Evolutionary conservation across 495 filamentous ascomycete genomes (phyloP).

Genomic region (Extremus antarcticus): DNA sequence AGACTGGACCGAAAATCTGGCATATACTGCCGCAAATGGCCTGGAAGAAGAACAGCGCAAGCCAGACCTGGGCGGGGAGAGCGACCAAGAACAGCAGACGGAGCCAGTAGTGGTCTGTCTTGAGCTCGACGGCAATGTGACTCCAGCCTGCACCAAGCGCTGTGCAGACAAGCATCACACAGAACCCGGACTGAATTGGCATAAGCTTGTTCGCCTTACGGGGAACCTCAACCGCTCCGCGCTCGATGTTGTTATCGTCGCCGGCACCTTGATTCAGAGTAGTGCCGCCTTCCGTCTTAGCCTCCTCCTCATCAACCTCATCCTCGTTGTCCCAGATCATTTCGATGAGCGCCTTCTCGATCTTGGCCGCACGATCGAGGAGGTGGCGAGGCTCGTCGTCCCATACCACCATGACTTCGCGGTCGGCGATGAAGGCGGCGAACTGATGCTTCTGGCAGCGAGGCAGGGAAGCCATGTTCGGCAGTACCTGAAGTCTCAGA

Average conservation of each 20-base stretch:
- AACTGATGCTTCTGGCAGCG: constrained; percentile 63
- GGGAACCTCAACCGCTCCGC: constrained; percentile 47
- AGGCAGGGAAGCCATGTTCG: constrained; percentile 55
- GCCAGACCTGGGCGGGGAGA: constrained; percentile 64
- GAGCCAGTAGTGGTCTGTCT: constrained; percentile 48
- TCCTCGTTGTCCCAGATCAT: constrained; percentile 48
- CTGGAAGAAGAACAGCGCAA: constrained; percentile 44
- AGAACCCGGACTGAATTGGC: constrained; percentile 52
- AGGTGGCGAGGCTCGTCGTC: constrained; percentile 64
- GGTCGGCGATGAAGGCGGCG: constrained; percentile 62
- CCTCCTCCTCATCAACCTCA: constrained; percentile 29
- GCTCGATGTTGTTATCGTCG: constrained; percentile 59
- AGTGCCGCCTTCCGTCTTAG: constrained; percentile 34
- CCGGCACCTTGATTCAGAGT: constrained; percentile 27
- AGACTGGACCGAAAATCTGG: constrained; percentile 62
- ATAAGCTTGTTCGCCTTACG: constrained; percentile 57
- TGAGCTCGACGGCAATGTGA: constrained; percentile 54
- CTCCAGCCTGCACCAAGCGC: constrained; percentile 58
- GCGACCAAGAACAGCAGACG: constrained; percentile 53
- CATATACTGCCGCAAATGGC: constrained; percentile 64
- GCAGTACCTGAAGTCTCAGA: constrained; percentile 60
- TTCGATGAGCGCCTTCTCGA: constrained; percentile 64
- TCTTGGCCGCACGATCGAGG: constrained; percentile 51
- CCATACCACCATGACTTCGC: constrained; percentile 60
- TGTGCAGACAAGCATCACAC: constrained; percentile 49